Evolutionary conservation across 805 yeast species (phyloP).

Genomic region (Saccharomycopsis javanensis): DNA sequence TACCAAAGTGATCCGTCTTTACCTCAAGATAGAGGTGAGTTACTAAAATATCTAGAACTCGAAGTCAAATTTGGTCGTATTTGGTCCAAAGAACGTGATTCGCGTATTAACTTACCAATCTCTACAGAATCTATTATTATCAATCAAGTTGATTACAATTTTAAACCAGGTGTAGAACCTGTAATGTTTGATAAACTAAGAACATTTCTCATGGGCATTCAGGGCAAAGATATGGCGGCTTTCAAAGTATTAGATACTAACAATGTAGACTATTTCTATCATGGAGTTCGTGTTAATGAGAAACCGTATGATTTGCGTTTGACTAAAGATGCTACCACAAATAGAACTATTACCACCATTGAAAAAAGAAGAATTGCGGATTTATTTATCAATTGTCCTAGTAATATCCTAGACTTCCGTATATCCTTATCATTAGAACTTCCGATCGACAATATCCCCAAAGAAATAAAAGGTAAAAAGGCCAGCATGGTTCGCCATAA

Average conservation of each 20-base stretch:
- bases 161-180: slow-evolving; percentile 59
- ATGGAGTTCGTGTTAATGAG: slow-evolving; percentile 53
- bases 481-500: slow-evolving; percentile 57
- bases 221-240: slow-evolving; percentile 40
- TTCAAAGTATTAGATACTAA: slow-evolving; percentile 54
- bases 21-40: slow-evolving; percentile 22
- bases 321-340: slow-evolving; percentile 58
- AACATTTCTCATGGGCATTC: slow-evolving; percentile 45
- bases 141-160: slow-evolving; percentile 43
- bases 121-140: slow-evolving; percentile 59
- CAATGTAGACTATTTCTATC: slow-evolving; percentile 52
- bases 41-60: slow-evolving; percentile 51
- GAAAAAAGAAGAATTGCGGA: slow-evolving; percentile 69
- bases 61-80: slow-evolving; percentile 70
- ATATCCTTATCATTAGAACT: slow-evolving; percentile 68
- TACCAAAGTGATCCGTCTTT: slow-evolving; percentile 29
- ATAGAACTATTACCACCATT: slow-evolving; percentile 57
- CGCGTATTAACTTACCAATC: slow-evolving; percentile 54
- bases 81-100: slow-evolving; percentile 52
- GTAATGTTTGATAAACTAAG: slow-evolving; percentile 49
- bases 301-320: slow-evolving; percentile 57
- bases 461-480: slow-evolving; percentile 42
- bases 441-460: slow-evolving; percentile 54
- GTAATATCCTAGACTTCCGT: slow-evolving; percentile 66
- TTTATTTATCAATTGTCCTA: slow-evolving; percentile 63